Conservation (phyloP, 2,329 filamentous ascomycete genomes). For the Colletotrichum agaves region DNA sequence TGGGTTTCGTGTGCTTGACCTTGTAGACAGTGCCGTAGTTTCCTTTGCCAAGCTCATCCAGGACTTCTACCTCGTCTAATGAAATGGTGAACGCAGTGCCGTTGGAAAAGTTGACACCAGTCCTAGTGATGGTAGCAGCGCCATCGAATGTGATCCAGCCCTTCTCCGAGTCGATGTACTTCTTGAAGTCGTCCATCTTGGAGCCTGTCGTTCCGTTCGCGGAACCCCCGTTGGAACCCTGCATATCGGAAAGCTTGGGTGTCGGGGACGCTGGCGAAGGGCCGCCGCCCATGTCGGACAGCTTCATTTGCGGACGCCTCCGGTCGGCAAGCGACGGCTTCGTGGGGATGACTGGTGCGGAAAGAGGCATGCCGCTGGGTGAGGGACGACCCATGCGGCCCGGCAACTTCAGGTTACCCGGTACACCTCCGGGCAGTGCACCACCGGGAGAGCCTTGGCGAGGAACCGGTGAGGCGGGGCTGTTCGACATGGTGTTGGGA, state of each 20-base stretch:
- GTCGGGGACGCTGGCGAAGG: conserved; percentile 52
- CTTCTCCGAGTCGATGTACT: conserved; percentile 91
- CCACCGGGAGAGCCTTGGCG: conserved; percentile 42
- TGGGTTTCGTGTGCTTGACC: conserved; percentile 82
- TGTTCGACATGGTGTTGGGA: conserved; percentile 45
- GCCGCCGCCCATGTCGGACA: conserved; percentile 62
- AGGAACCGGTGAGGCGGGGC: conserved; percentile 43
- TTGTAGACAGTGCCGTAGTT: conserved; percentile 99
- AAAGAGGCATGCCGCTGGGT: conserved; percentile 62
- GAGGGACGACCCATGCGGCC: conserved; percentile 55
- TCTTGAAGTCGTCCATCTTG: conserved; percentile 70
- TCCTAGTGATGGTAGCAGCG: conserved; percentile 88
- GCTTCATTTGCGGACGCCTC: conserved; percentile 69
- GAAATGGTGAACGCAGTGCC: conserved; percentile 94
- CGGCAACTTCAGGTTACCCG: conserved; percentile 54
- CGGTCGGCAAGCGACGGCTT: conserved; percentile 74
- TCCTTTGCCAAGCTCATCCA: conserved; percentile 95
- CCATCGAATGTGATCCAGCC: conserved; percentile 93
- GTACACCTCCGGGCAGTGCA: conserved; percentile 55
- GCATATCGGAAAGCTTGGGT: conserved; percentile 35
- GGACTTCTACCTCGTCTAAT: conserved; percentile 90
- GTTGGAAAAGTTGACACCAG: conserved; percentile 91
- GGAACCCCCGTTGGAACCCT: conserved; percentile 40
- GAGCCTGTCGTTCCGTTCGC: conserved; percentile 55
- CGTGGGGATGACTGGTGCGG: conserved; percentile 60